Evolutionary conservation across 2,329 filamentous ascomycete species (phyloP).

Genomic region (Orbilia oligospora): DNA sequence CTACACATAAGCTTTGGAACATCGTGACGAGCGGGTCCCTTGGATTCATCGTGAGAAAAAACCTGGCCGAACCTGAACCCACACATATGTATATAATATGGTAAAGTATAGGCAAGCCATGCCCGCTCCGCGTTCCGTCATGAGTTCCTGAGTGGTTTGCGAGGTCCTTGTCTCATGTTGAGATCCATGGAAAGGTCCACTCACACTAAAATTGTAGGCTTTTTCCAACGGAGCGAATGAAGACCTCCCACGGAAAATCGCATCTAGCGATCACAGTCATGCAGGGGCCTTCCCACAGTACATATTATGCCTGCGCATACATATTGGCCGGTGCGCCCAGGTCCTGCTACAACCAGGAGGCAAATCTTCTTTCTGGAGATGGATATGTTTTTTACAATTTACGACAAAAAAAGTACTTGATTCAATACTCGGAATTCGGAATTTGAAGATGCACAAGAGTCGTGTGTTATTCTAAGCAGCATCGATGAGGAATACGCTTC

Average conservation of each 20-base stretch:
- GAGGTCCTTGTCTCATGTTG: conserved; percentile 31
- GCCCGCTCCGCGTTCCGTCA: not conserved
- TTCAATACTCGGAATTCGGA: conserved; percentile 3
- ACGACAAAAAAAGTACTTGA: not conserved
- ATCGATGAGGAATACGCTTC: conserved; percentile 40
- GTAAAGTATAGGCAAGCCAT: conserved; percentile 19
- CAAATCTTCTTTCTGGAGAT: not conserved
- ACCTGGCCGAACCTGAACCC: not conserved
- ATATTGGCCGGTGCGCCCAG: conserved; percentile 24
- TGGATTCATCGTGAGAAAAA: not conserved
- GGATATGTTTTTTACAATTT: conserved; percentile 13
- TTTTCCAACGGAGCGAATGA: conserved; percentile 33
- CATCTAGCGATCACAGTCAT: conserved; percentile 23
- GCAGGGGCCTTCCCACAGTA: not conserved
- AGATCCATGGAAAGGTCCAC: conserved; percentile 52
- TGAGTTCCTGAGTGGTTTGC: conserved; percentile 37
- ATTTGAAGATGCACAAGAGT: conserved; percentile 15
- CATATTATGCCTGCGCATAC: conserved; percentile 3
- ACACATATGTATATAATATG: conserved; percentile 7
- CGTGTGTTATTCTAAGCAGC: conserved; percentile 8
- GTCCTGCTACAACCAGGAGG: not conserved
- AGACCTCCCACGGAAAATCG: conserved; percentile 32
- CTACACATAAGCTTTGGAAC: conserved; percentile 4
- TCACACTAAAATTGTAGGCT: conserved; percentile 31
- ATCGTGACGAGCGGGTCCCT: conserved; percentile 20